Conservation (phyloP, 371 early-diverging fungal species). For the Rhizopus stolonifer region DNA sequence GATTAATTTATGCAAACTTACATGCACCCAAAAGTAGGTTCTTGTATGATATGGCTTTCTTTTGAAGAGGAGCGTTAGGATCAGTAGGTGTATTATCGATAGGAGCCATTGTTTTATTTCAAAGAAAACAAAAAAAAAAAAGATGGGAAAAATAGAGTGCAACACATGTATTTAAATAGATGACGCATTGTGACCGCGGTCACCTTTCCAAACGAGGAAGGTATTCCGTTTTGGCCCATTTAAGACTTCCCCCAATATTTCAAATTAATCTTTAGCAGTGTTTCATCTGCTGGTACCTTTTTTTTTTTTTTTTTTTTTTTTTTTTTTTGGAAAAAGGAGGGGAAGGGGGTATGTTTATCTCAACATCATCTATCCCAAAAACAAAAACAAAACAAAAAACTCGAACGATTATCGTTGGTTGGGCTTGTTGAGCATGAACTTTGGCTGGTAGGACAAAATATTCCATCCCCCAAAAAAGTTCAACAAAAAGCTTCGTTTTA, state of each 20-base stretch:
- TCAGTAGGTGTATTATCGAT: not conserved
- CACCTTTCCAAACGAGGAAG: not conserved
- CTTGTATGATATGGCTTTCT: constrained; percentile 64
- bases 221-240: not conserved
- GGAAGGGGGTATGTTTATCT: too few relatives aligned
- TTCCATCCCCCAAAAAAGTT: too few relatives aligned
- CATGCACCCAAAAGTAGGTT: constrained; percentile 68
- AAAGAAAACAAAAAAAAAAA: not conserved
- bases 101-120: not conserved
- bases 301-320: too few relatives aligned
- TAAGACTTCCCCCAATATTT: not conserved
- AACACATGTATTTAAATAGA: not conserved
- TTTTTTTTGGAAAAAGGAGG: too few relatives aligned
- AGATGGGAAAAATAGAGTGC: not conserved
- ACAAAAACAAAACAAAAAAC: too few relatives aligned
- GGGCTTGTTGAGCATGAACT: too few relatives aligned
- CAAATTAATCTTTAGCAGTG: too few relatives aligned
- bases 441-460: too few relatives aligned
- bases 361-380: too few relatives aligned
- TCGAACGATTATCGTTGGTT: too few relatives aligned
- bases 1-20: constrained; percentile 12
- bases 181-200: constrained; percentile 3
- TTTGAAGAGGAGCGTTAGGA: constrained; percentile 30
- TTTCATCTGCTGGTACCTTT: too few relatives aligned
- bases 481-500: too few relatives aligned